Conservation (phyloP, 164 flowering plant species). For the Kingdonia uniflora region DNA sequence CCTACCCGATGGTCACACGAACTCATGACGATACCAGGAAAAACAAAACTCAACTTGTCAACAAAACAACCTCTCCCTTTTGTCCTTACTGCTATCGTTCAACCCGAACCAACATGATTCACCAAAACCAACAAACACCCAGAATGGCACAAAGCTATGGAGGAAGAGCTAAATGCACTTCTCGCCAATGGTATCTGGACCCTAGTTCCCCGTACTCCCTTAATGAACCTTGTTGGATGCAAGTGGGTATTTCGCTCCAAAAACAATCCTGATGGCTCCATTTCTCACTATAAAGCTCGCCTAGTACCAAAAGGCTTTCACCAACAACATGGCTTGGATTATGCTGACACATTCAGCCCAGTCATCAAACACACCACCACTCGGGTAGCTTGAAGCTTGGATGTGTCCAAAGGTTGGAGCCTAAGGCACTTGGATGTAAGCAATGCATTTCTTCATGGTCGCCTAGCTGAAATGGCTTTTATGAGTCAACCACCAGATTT, state of each 20-base stretch:
- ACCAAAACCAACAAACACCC: neutral
- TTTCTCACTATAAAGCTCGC: neutral
- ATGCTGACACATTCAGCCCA: neutral
- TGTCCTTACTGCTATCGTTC: neutral
- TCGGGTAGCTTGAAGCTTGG: neutral
- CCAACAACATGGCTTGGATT: neutral
- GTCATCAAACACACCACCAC: neutral
- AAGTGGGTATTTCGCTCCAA: neutral
- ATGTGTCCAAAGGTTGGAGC: neutral
- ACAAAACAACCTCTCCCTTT: neutral
- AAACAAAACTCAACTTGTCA: neutral
- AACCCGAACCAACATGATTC: neutral
- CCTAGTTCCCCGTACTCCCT: neutral
- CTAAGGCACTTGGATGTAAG: neutral
- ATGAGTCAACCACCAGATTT: neutral
- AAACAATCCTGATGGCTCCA: neutral
- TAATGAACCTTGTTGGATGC: slow-evolving; percentile 17
- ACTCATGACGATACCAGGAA: no score
- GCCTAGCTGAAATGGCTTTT: neutral
- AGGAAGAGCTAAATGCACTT: neutral
- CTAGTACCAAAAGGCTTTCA: neutral
- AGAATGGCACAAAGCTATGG: neutral
- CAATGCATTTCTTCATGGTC: neutral
- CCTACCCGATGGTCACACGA: no score
- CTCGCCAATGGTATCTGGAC: neutral